Base-by-base conservation (phyloP, 129 eudicot species). In the Deinandra increscens region DNA sequence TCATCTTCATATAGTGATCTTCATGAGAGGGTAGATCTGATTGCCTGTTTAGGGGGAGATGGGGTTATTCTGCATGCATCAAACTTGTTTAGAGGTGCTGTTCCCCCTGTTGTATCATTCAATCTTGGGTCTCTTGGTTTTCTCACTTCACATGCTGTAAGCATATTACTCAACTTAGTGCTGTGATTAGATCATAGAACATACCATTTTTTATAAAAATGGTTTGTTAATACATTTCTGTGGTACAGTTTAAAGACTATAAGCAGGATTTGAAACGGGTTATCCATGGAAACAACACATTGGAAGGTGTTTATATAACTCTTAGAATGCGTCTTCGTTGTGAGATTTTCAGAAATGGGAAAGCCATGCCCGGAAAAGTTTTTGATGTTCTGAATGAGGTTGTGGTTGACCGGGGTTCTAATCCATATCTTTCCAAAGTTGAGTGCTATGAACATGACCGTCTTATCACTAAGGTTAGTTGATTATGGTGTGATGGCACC, bases 361-460 rank as follows among this genome's bases (percentile, higher is more conserved):
- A 87, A 79, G 80, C 95, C 44, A 70, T 89, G 95, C 95, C 99
- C 0, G 99, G 99, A 14, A 93, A 93, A 81, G 79, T 93, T 39
- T 93, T 93, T 82, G 99, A 93, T 80, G 95, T 93, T 78, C 82
- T 93, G 14, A 93, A 93, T 23, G 99, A 89, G 80, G 76, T 93
- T 71, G 97, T 93, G 73, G 97, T 93, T 71, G 99, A 93, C 76
- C 99, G 99, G 44, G 99, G 99, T 34, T 93, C 99, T 9, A 93
- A 93, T 78, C 99, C 99, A 2, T 93, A 93, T 73, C 90, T 93
- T 61, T 93, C 99, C 0, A 93, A 93, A 79, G 84, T 93, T 17
- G 99, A 93, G 79, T 93, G 99, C 66, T 93, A 83, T 61, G 99
- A 93, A 76, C 99, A 93, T 82, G 99, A 93, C 78, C 97, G 88